phyloP scores from a whole-genome alignment of 2,329 filamentous ascomycete genomes.

The Cadophora sp. region DNA sequence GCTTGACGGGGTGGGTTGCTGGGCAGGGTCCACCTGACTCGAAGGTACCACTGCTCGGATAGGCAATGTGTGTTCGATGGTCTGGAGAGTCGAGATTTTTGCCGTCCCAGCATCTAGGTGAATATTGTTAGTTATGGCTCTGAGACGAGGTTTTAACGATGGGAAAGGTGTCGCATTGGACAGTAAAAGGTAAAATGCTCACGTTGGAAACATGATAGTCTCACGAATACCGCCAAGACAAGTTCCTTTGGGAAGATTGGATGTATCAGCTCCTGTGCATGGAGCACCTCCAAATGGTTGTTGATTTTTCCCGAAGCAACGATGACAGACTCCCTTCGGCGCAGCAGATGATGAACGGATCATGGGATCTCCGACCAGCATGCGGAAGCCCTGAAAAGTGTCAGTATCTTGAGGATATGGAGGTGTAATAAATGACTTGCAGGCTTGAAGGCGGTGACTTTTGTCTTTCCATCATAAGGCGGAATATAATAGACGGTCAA shows the following conservation, averaged over 20 bases:
- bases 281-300: constrained; percentile 35
- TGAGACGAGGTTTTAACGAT: not conserved
- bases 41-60: constrained; percentile 49
- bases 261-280: constrained; percentile 52
- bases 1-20: constrained; percentile 56
- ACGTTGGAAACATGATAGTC: constrained; percentile 61
- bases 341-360: constrained; percentile 49
- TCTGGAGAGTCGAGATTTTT: constrained; percentile 59
- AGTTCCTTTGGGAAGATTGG: constrained; percentile 58
- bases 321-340: constrained; percentile 59
- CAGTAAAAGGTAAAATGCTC: constrained; percentile 7
- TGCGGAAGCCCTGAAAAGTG: constrained; percentile 50
- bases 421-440: constrained; percentile 32
- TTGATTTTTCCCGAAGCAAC: constrained; percentile 56
- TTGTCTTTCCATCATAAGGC: constrained; percentile 44
- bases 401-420: not conserved
- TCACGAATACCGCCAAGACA: constrained; percentile 58
- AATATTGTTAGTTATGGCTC: not conserved
- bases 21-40: constrained; percentile 59
- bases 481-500: constrained; percentile 50
- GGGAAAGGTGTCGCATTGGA: too few relatives aligned
- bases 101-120: constrained; percentile 65
- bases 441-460: constrained; percentile 50
- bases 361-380: constrained; percentile 52
- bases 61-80: constrained; percentile 63